Percentiles rank a stretch among this genome's conserved stretches.
These are phyloP conservation scores for Hyphopichia pseudoburtonii DNA, from an alignment of 1,139 yeast species.

Conservation along the genomic window DNA sequence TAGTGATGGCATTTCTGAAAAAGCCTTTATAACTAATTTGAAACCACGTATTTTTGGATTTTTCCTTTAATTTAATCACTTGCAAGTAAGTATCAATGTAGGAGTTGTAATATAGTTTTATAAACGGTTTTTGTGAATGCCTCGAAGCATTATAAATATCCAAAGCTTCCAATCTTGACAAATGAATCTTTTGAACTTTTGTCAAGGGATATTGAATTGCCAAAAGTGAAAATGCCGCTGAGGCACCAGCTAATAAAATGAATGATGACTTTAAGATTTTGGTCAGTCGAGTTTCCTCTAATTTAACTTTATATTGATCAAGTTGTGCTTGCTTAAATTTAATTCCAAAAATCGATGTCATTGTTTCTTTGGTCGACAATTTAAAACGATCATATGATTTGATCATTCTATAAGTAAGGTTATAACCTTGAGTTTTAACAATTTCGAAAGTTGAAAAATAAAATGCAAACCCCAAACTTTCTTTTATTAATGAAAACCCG, in stretches of 20 bases:
- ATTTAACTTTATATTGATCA: constrained; percentile 27
- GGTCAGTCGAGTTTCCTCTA: constrained; percentile 44
- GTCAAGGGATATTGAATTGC: constrained; percentile 81
- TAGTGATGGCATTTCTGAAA: constrained; percentile 64
- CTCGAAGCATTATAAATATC: constrained; percentile 60
- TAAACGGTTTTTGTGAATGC: constrained; percentile 31
- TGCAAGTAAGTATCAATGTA: constrained; percentile 72
- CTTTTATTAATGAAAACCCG: constrained; percentile 72
- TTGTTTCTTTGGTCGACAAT: constrained; percentile 17
- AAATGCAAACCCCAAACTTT: constrained; percentile 80
- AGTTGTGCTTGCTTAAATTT: constrained; percentile 23
- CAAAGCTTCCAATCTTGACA: constrained; percentile 74
- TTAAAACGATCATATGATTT: constrained; percentile 49
- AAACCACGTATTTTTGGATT: constrained; percentile 57
- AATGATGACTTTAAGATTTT: constrained; percentile 65
- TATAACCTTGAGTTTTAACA: constrained; percentile 69
- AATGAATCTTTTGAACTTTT: constrained; percentile 77
- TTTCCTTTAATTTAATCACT: constrained; percentile 51
- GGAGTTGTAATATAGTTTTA: constrained; percentile 61
- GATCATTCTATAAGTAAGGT: constrained; percentile 59
- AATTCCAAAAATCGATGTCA: constrained; percentile 16
- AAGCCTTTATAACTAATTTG: constrained; percentile 80
- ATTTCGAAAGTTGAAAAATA: constrained; percentile 84
- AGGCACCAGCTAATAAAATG: constrained; percentile 82
- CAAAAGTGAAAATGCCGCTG: constrained; percentile 77